Base-by-base conservation (phyloP, 2,329 filamentous ascomycete genomes). In the Arthrobotrys entomopaga region DNA sequence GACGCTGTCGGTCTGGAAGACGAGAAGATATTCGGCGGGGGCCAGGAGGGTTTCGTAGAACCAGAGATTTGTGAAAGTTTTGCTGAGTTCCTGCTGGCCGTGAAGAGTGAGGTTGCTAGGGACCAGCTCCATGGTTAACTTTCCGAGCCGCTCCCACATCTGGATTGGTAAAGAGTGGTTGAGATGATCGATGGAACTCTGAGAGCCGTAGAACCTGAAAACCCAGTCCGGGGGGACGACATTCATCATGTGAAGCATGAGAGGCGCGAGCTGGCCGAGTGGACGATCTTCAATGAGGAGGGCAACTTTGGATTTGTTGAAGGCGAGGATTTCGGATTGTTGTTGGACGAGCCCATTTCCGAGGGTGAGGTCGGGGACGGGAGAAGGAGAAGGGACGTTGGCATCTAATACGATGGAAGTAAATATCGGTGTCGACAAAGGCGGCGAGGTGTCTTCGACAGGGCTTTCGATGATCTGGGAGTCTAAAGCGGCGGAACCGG, bases 181-280 rank as follows among this genome's bases (percentile, higher is more conserved):
- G 58, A 75, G 59, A 22, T 75, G 64, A 22, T 75, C 53, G 53
- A 75, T 70, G 8, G 71, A 74, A 16, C 40, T 56, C 56, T 75
- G 43, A 7, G 71, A 75, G 16, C 71, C 65, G 34, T 74, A 70
- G 22, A 75, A 75, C 43, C 83, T 83, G 80, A 87, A 87, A 22
- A 83, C 83, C 86, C 86, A 87, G 80, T 87, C 85, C 84, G 83
- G 3, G 84, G 86, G 70, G 1, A 87, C 83, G n/a, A 87, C 84
- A 3, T 84, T 82, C 75, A 86, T 86, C 81, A 87, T 86, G 78
- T 87, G 86, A 19, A 87, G 82, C 79, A 86, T 81, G 42, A 86
- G 81, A 0, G 86, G 85, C 1, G 85, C 85, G 48, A 87, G 83
- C 83, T 81, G 3, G 84, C 82, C 50, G 82, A 74, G 82, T 0